Evolutionary conservation across 257 asterid genomes (phyloP), one percentile per base, ranked within the genome.

Genomic region (Pogostemon cablin): DNA sequence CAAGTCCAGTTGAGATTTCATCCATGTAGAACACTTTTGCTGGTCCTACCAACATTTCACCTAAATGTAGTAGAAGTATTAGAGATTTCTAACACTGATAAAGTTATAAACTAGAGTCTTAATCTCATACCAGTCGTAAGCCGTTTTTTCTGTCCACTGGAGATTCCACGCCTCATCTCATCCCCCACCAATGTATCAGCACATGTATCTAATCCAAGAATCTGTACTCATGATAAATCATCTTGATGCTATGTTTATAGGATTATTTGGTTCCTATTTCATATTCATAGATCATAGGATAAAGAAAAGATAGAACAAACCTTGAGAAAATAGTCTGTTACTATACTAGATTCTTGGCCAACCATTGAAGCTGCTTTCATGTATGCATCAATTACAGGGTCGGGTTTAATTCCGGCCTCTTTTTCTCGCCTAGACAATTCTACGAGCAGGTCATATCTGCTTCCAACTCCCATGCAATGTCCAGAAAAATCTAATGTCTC

Each of bases 71-170:
- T 25, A 25, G 1, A 25, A 25, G 32, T 25, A 25, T 25, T 25
- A 25, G 32, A 25, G 32, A 25, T 25, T 39, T 0, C 38, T 4
- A 43, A 38, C 48, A 7, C 3, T 6, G 2, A 7, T n/a, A 35
- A 20, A 67, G 68, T 48, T 41, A 6, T 44, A 50, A n/a, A 42
- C 37, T 49, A 0, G 1, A 25, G 58, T 42, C 5, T 17, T 5
- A 65, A 4, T 56, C 2, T 61, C 82, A 9, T 73, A 90, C 97
- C 98, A 9, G 96, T 91, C 7, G 99, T 93, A 75, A 93, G 93
- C 20, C 98, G 87, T 67, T 93, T 93, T 79, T 89, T 95, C 83
- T 91, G 98, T 70, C 99, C 99, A 53, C 99, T 98, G 0, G 99
- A 95, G 73, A 95, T 91, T 42, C 99, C 98, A 48, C 99, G 79